These are phyloP conservation scores for Ceratocystis huliohia DNA, from an alignment of 2,329 filamentous ascomycete genomes.

Conservation along the genomic window DNA sequence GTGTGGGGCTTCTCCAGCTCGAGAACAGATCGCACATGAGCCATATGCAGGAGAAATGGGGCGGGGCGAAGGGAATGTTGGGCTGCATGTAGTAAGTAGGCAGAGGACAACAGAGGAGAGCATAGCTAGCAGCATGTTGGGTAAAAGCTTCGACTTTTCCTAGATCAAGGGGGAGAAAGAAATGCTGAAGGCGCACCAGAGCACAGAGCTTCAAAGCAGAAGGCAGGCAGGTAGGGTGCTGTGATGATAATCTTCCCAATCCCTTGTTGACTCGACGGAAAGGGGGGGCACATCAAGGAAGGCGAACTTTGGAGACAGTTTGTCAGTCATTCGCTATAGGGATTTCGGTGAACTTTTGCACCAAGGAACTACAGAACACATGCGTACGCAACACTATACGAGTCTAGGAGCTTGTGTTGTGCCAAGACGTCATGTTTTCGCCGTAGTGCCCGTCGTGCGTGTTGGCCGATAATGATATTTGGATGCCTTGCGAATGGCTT, in stretches of 20 bases:
- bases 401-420: constrained; percentile 1
- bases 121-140: background rate
- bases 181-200: background rate
- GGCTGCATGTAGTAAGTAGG: background rate
- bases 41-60: constrained; percentile 21
- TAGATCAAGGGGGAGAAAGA: background rate
- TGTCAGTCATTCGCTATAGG: no score
- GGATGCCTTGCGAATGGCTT: background rate
- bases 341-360: background rate
- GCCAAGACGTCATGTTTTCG: constrained; percentile 1
- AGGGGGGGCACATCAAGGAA: background rate
- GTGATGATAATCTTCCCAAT: background rate
- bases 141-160: background rate
- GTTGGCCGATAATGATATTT: background rate
- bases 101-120: background rate
- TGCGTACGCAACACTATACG: constrained; percentile 2
- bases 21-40: constrained; percentile 19
- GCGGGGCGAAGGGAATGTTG: constrained; percentile 12
- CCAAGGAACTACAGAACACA: background rate
- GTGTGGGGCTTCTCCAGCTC: constrained; percentile 16
- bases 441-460: background rate
- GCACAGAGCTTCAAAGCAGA: background rate
- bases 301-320: background rate
- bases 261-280: background rate
- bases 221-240: background rate